Base-by-base conservation (phyloP, 371 early-diverging fungal species). In the Apophysomyces variabilis region DNA sequence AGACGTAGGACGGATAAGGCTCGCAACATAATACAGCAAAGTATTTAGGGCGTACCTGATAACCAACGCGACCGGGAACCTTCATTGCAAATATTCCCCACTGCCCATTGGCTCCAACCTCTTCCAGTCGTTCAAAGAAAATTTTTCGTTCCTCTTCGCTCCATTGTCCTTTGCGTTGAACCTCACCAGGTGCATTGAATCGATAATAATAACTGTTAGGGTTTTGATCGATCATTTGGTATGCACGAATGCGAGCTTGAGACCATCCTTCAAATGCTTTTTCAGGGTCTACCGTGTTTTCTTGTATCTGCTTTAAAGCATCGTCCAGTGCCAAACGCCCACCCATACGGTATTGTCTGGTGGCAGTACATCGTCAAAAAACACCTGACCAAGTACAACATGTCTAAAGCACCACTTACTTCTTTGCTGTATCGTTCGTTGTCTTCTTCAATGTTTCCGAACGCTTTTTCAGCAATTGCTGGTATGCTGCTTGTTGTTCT, bases 131-230 rank as follows among this genome's bases (percentile, higher is more conserved):
- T 37, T 86, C 73, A 67, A 93, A 87, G 74, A 96, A 96, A 41
- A 94, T 75, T 61, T 81, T 75, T 64, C 89, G 85, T 75, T 96
- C 97, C 59, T 90, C 84, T 35, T 82, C 75, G 11, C 92, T 89
- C 97, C 97, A 95, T 58, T 84, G 85, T 1, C 96, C 96, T 61
- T 91, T 93, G 39, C 88, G 85, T 67, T 96, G 97, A 65, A 90
- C 91, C 72, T 96, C 96, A 8, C 95, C 95, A 0, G 97, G 97
- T 0, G 95, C 96, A 74, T 96, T 96, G 77, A 96, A 96, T n/a
- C 96, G 89, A 74, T 96, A 96, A 70, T 96, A 96, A 71, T 96
- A 96, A 26, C 93, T 90, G 75, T 96, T 96, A 56, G 97, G 97
- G 60, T 93, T 94, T 54, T 86, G 88, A 50, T 93, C 90, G 72